A percentile compares a stretch with the other conserved stretches of the same genome.
phyloP scores from a whole-genome alignment of 1,284 basidiomycete species.

The Cystobasidium pallidum region DNA sequence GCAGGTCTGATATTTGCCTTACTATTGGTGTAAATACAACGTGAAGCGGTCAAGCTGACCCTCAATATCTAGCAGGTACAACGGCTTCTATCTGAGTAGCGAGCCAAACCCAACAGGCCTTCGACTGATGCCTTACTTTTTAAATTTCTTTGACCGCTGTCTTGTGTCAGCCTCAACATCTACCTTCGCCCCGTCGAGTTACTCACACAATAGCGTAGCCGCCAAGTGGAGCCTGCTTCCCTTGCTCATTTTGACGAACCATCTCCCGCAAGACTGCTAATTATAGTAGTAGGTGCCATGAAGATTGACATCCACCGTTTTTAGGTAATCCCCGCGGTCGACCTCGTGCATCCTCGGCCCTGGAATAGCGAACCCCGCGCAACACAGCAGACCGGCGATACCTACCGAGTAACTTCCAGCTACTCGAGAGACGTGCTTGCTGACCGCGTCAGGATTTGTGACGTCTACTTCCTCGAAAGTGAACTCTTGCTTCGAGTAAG shows the following conservation, averaged over 20 bases:
- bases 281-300: slow-evolving; percentile 15
- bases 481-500: slow-evolving; percentile 4
- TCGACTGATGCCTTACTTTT: slow-evolving; percentile 19
- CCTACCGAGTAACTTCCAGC: neutral
- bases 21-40: too few relatives aligned
- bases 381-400: slow-evolving; percentile 6
- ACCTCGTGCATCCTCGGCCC: slow-evolving; percentile 20
- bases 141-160: neutral
- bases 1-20: too few relatives aligned
- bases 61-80: too few relatives aligned
- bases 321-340: neutral
- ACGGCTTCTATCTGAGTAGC: too few relatives aligned
- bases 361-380: slow-evolving; percentile 7
- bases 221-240: neutral
- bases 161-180: too few relatives aligned
- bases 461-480: slow-evolving; percentile 14
- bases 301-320: slow-evolving; percentile 4
- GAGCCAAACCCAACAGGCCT: too few relatives aligned
- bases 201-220: slow-evolving; percentile 25
- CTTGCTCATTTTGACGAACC: neutral
- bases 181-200: too few relatives aligned
- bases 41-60: too few relatives aligned
- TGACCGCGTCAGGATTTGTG: neutral
- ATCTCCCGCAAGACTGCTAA: slow-evolving; percentile 8
- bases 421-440: slow-evolving; percentile 1